A percentile compares a stretch with the other conserved stretches of the same genome.
phyloP scores from a whole-genome alignment of 2,329 filamentous ascomycete genomes.

The Venturia aucupariae region DNA sequence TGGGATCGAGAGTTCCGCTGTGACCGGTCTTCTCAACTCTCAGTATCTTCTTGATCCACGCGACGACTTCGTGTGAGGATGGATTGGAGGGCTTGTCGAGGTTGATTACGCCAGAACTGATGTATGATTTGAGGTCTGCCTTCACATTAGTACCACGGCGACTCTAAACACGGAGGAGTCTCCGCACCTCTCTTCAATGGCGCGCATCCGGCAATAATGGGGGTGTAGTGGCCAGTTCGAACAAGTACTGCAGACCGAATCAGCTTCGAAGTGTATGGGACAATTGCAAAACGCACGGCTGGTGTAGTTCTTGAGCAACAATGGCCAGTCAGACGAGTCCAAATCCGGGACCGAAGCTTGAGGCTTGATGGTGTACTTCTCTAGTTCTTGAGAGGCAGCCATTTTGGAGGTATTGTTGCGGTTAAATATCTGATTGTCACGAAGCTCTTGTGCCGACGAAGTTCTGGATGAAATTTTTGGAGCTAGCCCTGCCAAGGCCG shows the following conservation, averaged over 20 bases:
- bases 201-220: constrained; percentile 85
- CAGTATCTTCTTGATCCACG: constrained; percentile 97
- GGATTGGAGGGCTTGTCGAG: constrained; percentile 96
- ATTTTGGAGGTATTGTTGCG: constrained; percentile 12
- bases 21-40: constrained; percentile 95
- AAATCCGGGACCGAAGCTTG: constrained; percentile 68
- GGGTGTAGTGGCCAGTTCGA: constrained; percentile 92
- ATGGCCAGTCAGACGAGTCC: constrained; percentile 83
- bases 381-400: constrained; percentile 15
- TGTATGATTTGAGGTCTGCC: constrained; percentile 82
- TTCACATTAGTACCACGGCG: not conserved
- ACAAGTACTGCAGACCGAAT: constrained; percentile 58
- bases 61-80: constrained; percentile 96
- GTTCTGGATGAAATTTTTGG: constrained; percentile 1
- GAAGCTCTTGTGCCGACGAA: not conserved
- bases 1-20: constrained; percentile 95
- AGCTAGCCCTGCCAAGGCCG: not conserved
- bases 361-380: constrained; percentile 10
- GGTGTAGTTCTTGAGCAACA: constrained; percentile 93
- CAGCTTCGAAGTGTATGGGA: not conserved
- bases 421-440: not conserved
- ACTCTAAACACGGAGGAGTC: not conserved
- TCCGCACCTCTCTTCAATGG: constrained; percentile 61
- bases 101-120: constrained; percentile 97
- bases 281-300: constrained; percentile 54